These are phyloP conservation scores for Solanum chmielewskii DNA, from an alignment of 257 asterid genomes.

Conservation along the genomic window DNA sequence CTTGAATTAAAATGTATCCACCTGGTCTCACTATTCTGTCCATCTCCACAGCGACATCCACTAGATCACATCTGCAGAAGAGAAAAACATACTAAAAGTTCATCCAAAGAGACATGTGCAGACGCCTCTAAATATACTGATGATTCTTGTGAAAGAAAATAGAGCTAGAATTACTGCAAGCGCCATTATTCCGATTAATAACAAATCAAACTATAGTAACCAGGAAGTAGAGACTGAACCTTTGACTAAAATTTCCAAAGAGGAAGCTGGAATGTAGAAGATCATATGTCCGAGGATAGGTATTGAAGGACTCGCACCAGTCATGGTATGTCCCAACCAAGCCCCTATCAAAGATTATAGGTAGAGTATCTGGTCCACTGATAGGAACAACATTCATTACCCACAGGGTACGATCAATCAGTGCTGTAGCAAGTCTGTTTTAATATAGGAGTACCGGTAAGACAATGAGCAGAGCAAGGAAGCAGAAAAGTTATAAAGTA, in stretches of 20 bases:
- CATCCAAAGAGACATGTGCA: background rate
- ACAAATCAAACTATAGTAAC: background rate
- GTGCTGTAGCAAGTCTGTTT: slow-evolving; percentile 83
- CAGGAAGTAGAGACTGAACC: slow-evolving; percentile 26
- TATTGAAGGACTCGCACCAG: slow-evolving; percentile 91
- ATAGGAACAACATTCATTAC: slow-evolving; percentile 86
- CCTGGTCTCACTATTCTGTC: slow-evolving; percentile 83
- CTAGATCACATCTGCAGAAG: slow-evolving; percentile 60
- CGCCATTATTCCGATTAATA: background rate
- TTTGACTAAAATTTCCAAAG: slow-evolving; percentile 50
- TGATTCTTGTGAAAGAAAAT: background rate
- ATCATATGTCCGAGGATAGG: slow-evolving; percentile 89
- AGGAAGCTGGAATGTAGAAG: slow-evolving; percentile 86
- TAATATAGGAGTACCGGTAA: background rate
- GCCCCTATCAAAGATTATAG: slow-evolving; percentile 79
- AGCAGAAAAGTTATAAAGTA: background rate
- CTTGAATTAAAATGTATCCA: slow-evolving; percentile 79
- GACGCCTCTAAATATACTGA: background rate
- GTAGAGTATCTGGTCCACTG: slow-evolving; percentile 57
- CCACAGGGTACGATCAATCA: slow-evolving; percentile 55
- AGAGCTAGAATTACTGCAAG: background rate
- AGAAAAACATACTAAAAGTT: background rate
- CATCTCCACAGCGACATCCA: slow-evolving; percentile 68
- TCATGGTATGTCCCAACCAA: slow-evolving; percentile 90
- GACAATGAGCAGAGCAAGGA: background rate